These are phyloP conservation scores for Yamadazyma sp. DNA, from an alignment of 805 yeast genomes.

Conservation along the genomic window DNA sequence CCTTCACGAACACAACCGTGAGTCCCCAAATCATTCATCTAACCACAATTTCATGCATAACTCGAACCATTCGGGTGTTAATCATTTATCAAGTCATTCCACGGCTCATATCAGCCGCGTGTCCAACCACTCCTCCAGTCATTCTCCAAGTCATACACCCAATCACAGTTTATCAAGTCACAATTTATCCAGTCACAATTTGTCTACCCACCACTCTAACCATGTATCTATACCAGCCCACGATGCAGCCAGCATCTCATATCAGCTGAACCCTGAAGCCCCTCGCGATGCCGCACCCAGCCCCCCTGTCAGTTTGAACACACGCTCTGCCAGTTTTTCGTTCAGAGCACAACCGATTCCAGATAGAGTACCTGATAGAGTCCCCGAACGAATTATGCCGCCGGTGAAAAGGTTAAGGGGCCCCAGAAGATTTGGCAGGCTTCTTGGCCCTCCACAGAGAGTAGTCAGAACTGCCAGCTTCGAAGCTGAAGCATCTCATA, in stretches of 20 bases:
- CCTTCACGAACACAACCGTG: not conserved
- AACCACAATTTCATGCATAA: conserved; percentile 4
- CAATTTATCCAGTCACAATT: not conserved
- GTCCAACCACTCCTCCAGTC: not conserved
- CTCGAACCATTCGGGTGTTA: conserved; percentile 15
- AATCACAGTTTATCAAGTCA: not conserved
- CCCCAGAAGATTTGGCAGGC: conserved; percentile 36
- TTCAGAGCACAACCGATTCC: too few relatives aligned
- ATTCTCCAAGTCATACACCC: not conserved
- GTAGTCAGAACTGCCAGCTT: conserved; percentile 18
- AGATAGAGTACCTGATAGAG: conserved; percentile 10
- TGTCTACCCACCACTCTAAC: not conserved
- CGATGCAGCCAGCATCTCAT: not conserved
- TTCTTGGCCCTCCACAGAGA: conserved; percentile 53
- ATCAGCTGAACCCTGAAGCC: too few relatives aligned
- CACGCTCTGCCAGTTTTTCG: not conserved
- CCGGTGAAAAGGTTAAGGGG: conserved; percentile 32
- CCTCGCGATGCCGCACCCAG: too few relatives aligned
- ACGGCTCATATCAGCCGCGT: too few relatives aligned
- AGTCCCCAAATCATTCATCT: not conserved
- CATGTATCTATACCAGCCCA: not conserved
- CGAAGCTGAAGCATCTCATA: not conserved
- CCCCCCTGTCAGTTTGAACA: not conserved
- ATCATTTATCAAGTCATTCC: conserved; percentile 12
- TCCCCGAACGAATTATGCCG: conserved; percentile 11